phyloP scores from a whole-genome alignment of 2,329 filamentous ascomycete species.

The Fusarium napiforme region DNA sequence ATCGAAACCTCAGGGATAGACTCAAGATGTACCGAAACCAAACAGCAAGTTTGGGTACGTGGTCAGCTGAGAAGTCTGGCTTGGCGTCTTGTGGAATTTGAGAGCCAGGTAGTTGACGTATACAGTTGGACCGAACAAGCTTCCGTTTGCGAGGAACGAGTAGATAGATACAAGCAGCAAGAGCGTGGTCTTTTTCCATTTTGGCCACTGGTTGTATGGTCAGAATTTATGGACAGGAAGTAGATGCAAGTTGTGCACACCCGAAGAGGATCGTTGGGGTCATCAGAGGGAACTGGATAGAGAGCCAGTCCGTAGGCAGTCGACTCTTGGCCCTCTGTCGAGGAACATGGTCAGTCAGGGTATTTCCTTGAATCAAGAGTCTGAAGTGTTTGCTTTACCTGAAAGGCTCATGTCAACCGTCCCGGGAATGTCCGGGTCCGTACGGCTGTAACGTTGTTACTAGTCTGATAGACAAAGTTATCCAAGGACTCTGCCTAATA shows the following conservation, averaged over 20 bases:
- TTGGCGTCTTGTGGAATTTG: neutral
- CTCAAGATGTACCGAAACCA: neutral
- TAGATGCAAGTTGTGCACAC: no score
- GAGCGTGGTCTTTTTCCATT: neutral
- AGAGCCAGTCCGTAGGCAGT: neutral
- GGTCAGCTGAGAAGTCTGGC: neutral
- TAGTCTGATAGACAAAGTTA: neutral
- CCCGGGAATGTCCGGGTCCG: neutral
- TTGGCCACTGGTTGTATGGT: neutral
- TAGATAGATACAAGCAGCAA: neutral
- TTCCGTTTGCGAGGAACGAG: neutral
- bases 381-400: neutral
- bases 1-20: accelerated
- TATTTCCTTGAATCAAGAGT: neutral
- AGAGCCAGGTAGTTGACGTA: neutral
- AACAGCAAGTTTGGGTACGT: neutral
- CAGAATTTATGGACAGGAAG: neutral
- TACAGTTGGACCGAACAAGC: neutral
- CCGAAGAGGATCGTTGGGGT: neutral
- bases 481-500: neutral
- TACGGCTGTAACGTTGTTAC: neutral
- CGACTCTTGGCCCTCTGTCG: neutral
- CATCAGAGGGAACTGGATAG: neutral
- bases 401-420: neutral
- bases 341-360: no score